phyloP scores from a whole-genome alignment of 495 filamentous ascomycete genomes.

The Pyrenula massariospora region DNA sequence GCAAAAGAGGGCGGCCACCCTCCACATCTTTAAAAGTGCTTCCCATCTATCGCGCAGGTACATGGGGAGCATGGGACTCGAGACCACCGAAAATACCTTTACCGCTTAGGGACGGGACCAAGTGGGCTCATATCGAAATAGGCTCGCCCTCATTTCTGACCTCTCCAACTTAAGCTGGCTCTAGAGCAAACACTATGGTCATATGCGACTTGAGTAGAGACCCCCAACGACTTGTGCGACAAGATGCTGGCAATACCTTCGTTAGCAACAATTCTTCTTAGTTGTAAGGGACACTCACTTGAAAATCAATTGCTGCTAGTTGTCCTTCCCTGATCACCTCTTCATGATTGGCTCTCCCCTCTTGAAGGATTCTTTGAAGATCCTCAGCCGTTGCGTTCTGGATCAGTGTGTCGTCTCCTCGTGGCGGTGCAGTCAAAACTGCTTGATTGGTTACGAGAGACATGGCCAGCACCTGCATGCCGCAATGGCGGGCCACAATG shows the following conservation, averaged over 20 bases:
- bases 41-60: too few species aligned
- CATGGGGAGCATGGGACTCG: too few species aligned
- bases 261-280: neutral
- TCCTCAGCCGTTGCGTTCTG: slow-evolving; percentile 30
- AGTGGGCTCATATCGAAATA: too few species aligned
- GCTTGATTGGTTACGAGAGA: slow-evolving; percentile 69
- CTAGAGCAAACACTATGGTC: neutral
- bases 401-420: slow-evolving; percentile 43
- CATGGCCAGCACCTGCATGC: slow-evolving; percentile 57
- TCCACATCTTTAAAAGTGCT: too few species aligned
- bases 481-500: slow-evolving; percentile 59
- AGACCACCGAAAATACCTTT: too few species aligned
- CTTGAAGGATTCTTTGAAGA: slow-evolving; percentile 41
- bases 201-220: slow-evolving; percentile 8
- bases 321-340: slow-evolving; percentile 59
- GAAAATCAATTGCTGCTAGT: slow-evolving; percentile 54
- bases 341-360: slow-evolving; percentile 60
- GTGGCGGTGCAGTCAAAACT: slow-evolving; percentile 49
- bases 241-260: slow-evolving; percentile 17
- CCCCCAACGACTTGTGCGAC: slow-evolving; percentile 24
- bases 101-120: too few species aligned
- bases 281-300: slow-evolving; percentile 30
- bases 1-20: slow-evolving; percentile 1
- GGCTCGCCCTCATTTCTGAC: too few species aligned
- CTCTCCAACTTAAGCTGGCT: neutral